These are phyloP conservation scores for Phytophthora fragariaefolia DNA, from an alignment of 352 stramenopile species.

Conservation along the genomic window DNA sequence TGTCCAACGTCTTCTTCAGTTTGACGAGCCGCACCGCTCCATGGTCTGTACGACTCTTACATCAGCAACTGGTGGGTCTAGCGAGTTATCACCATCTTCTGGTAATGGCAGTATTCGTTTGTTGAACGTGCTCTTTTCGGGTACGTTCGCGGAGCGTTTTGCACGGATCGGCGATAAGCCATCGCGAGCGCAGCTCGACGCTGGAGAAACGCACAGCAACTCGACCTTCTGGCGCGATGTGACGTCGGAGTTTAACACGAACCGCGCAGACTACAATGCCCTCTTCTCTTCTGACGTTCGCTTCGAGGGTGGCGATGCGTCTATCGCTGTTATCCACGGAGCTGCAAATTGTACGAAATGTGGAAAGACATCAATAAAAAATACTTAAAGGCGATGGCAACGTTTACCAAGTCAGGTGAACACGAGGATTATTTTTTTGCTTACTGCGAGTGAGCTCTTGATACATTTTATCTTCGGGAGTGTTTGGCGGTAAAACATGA, in stretches of 20 bases:
- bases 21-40: not conserved
- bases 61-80: not conserved
- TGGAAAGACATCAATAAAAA: not conserved
- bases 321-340: not conserved
- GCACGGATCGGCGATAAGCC: not conserved
- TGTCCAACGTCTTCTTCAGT: not conserved
- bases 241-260: not conserved
- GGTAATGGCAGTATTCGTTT: not conserved
- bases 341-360: not conserved
- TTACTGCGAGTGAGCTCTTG: slow-evolving; percentile 5
- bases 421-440: slow-evolving; percentile 9
- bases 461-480: slow-evolving; percentile 13
- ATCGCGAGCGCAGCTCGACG: slow-evolving; percentile 6
- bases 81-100: not conserved
- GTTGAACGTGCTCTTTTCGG: slow-evolving; percentile 5
- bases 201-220: slow-evolving; percentile 11
- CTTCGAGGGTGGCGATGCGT: not conserved
- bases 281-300: not conserved
- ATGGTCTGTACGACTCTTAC: not conserved
- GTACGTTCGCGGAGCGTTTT: not conserved
- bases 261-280: slow-evolving; percentile 9
- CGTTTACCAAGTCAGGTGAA: slow-evolving; percentile 6
- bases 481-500: slow-evolving; percentile 15
- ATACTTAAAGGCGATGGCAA: not conserved
- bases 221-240: slow-evolving; percentile 16